These are phyloP conservation scores for Apiospora pterosperma DNA, from an alignment of 2,329 filamentous ascomycete species.

Conservation along the genomic window DNA sequence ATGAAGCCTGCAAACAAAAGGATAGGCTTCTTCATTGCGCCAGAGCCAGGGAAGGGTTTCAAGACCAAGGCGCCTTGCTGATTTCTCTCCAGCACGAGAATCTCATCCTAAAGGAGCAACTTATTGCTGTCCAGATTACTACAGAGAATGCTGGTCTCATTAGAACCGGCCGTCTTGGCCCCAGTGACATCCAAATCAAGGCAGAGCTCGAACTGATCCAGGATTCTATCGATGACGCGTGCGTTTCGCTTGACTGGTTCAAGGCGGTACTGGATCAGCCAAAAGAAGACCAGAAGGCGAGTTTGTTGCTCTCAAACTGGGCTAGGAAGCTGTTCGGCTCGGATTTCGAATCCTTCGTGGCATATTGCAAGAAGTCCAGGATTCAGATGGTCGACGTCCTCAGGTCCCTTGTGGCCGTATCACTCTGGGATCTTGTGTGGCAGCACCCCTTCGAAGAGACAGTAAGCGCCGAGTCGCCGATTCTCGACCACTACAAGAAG, in stretches of 20 bases:
- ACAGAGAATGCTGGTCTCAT: neutral
- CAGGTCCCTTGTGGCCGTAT: neutral
- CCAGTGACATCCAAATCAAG: neutral
- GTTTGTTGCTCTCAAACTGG: neutral
- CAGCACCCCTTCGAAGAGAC: neutral
- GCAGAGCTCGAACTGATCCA: neutral
- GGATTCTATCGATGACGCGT: neutral
- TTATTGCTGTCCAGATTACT: neutral
- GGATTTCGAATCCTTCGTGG: neutral
- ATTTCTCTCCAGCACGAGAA: neutral
- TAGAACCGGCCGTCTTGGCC: neutral
- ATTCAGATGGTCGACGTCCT: neutral
- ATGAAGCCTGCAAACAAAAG: neutral
- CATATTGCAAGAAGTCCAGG: neutral
- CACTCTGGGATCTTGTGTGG: neutral
- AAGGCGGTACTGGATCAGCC: neutral
- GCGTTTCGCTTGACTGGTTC: neutral
- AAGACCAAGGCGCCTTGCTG: neutral
- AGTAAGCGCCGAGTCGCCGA: neutral
- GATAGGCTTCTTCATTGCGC: neutral
- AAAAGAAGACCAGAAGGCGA: neutral
- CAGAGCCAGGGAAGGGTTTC: too few species aligned
- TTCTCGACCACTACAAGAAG: neutral
- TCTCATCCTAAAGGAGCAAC: neutral
- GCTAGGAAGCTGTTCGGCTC: neutral